Base-by-base conservation (phyloP, 2,329 filamentous ascomycete genomes). In the Aspergillaceae sp. region DNA sequence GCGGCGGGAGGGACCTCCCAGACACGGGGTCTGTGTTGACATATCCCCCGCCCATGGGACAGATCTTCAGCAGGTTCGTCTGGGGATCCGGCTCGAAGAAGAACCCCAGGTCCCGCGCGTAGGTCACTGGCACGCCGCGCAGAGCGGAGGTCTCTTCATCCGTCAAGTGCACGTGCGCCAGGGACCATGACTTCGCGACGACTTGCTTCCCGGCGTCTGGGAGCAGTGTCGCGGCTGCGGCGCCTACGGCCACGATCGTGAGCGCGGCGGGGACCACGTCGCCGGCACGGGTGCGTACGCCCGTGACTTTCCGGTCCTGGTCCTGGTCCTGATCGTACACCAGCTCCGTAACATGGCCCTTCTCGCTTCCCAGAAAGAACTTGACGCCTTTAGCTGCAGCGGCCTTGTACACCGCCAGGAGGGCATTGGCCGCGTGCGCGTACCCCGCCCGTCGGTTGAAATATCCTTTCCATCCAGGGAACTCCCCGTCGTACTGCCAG, bases 31-130 rank as follows among this genome's bases (percentile, higher is more conserved):
- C 74, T 8, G 74, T 74, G 38, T 79, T 76, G 42, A 71, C 68
- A 50, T 70, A 80, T 0, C 79, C 80, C 0, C 73, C 76, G 2
- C 78, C 78, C 58, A 76, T 71, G 0, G 78, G 77, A 52, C 78
- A 82, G 7, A 84, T 56, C 62, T 84, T 83, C 38, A 83, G 62
- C 4, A 82, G 59, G 26, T 73, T 72, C 0, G 78, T 82, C 49
- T 71, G 68, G 0, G 71, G 74, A 51, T 83, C 80, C 0, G 80
- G 79, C 59, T 83, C 80, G 47, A 83, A 83, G 63, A 81, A 79
- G 67, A 83, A 83, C 0, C 79, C 79, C 0, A 83, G 64, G 49
- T 83, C 80, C 2, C 80, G 73, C 1, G 75, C 74, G 44, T 82
- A 80, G 0, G 75, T 79, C 0, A 82, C 76, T 0, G 80, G 80